A percentile compares a stretch with the other conserved stretches of the same genome.
phyloP scores from a whole-genome alignment of 305 asterid species.

The Euphrasia arctica region DNA sequence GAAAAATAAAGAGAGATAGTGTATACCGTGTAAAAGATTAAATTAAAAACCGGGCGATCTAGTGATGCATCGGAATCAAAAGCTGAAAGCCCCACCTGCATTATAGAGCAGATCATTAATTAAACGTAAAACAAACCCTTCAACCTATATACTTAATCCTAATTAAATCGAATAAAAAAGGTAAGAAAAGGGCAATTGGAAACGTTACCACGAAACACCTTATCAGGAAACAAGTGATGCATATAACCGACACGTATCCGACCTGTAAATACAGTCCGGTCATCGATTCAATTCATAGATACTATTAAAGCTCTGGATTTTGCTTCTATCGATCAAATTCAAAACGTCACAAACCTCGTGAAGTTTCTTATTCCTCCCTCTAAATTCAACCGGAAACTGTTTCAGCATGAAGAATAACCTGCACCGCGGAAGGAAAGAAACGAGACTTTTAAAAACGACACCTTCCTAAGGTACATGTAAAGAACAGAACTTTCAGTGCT shows the following conservation, averaged over 20 bases:
- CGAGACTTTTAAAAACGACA: not conserved
- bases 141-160: not conserved
- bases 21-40: constrained; percentile 65
- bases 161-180: constrained; percentile 4
- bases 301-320: not conserved
- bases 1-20: not conserved
- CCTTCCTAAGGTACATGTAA: not conserved
- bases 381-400: constrained; percentile 90
- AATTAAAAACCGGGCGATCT: constrained; percentile 76
- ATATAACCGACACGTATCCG: constrained; percentile 95
- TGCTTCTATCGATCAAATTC: not conserved
- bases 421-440: constrained; percentile 23
- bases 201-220: constrained; percentile 79
- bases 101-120: constrained; percentile 1
- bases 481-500: constrained; percentile 12
- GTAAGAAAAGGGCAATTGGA: constrained; percentile 1
- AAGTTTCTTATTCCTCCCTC: constrained; percentile 93
- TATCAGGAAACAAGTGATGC: constrained; percentile 90
- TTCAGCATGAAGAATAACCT: constrained; percentile 90
- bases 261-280: constrained; percentile 49
- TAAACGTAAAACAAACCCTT: not conserved
- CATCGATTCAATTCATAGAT: constrained; percentile 3
- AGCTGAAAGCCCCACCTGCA: constrained; percentile 78
- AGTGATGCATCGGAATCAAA: constrained; percentile 73
- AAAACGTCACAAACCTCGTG: constrained; percentile 56